These are phyloP conservation scores for Musa beccarii DNA, from an alignment of 176 grass and related monocot genomes.

Conservation along the genomic window DNA sequence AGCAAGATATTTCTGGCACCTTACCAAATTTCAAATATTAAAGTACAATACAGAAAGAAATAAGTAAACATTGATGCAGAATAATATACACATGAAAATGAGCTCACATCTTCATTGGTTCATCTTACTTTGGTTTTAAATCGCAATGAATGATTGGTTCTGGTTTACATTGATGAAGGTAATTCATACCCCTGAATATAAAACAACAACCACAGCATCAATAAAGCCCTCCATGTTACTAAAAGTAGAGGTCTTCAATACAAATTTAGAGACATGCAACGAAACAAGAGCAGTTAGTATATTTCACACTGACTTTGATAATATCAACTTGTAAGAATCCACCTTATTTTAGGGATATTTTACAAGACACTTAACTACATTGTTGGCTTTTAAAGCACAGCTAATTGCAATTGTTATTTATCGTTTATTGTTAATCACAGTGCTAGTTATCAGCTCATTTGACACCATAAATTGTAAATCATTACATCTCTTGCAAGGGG, in stretches of 20 bases:
- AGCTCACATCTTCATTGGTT: conserved; percentile 30
- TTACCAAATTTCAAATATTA: conserved; percentile 81
- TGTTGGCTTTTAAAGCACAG: background rate
- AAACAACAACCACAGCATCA: background rate
- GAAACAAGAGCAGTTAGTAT: background rate
- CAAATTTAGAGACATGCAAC: background rate
- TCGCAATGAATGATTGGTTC: conserved; percentile 95
- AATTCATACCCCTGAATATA: conserved; percentile 75
- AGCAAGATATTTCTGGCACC: conserved; percentile 99
- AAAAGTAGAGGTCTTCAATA: background rate
- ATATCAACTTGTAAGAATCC: background rate
- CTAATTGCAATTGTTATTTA: background rate
- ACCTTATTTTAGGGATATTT: background rate
- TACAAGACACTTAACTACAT: background rate
- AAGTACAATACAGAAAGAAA: conserved; percentile 40
- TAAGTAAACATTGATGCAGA: background rate
- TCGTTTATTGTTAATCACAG: background rate
- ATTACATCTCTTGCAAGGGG: background rate
- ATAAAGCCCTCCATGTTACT: background rate
- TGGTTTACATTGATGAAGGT: conserved; percentile 93
- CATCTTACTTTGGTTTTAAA: conserved; percentile 99
- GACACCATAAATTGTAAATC: background rate
- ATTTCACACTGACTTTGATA: background rate
- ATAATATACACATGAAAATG: conserved; percentile 11
- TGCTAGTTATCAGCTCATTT: background rate